These are phyloP conservation scores for Articulospora tetracladia DNA, from an alignment of 495 filamentous ascomycete species.

Conservation along the genomic window DNA sequence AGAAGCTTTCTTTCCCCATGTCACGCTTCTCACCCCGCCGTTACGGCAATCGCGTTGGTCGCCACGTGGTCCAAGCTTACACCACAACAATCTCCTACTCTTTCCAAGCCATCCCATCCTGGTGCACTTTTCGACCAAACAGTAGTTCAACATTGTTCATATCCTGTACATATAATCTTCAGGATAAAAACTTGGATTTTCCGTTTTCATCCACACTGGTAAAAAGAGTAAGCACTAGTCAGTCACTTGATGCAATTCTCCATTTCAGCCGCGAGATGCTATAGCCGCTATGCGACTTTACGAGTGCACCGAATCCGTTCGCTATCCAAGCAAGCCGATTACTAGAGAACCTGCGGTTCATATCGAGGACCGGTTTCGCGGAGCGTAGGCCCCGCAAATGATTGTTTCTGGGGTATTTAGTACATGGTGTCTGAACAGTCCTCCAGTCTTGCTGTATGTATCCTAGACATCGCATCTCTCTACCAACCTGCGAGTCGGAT, in stretches of 20 bases:
- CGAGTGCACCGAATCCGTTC: neutral
- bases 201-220: neutral
- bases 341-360: neutral
- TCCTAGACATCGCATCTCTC: neutral
- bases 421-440: too few relatives aligned
- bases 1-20: too few relatives aligned
- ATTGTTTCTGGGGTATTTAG: too few relatives aligned
- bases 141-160: too few relatives aligned
- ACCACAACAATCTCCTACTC: too few relatives aligned
- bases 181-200: neutral
- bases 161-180: neutral
- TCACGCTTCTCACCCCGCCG: too few relatives aligned
- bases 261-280: neutral
- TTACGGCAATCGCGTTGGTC: too few relatives aligned
- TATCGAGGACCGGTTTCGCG: neutral
- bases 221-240: neutral
- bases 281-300: neutral
- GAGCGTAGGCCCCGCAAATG: neutral
- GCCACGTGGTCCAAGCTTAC: too few relatives aligned
- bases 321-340: neutral
- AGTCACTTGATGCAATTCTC: neutral
- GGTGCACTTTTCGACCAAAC: too few relatives aligned
- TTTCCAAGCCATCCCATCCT: too few relatives aligned
- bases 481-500: neutral
- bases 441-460: neutral